Evolutionary conservation across 1,284 basidiomycete genomes (phyloP).

Genomic region (Austropuccinia psidii): DNA sequence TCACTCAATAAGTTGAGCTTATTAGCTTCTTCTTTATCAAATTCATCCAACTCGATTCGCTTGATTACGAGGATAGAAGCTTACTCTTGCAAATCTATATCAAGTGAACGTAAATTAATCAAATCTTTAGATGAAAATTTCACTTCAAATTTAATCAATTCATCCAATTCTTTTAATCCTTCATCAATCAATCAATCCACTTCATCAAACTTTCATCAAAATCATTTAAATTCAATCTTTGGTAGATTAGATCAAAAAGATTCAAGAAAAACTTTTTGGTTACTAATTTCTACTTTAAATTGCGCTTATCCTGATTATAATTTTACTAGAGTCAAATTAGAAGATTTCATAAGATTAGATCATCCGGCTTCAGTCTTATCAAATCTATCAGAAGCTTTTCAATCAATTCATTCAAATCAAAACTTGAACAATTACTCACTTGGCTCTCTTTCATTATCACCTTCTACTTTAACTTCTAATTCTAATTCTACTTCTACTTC

Average conservation of each 20-base stretch:
- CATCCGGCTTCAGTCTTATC: conserved; percentile 65
- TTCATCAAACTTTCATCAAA: conserved; percentile 34
- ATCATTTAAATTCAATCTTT: conserved; percentile 44
- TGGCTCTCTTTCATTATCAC: conserved; percentile 34
- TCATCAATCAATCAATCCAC: conserved; percentile 54
- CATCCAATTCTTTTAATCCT: conserved; percentile 55
- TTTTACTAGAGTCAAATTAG: conserved; percentile 83
- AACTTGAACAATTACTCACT: conserved; percentile 37
- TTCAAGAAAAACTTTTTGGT: conserved; percentile 78
- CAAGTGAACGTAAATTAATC: conserved; percentile 93
- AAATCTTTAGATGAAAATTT: conserved; percentile 81
- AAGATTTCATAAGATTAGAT: conserved; percentile 70
- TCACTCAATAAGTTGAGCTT: neutral
- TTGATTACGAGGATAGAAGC: conserved; percentile 91
- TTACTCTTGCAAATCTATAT: conserved; percentile 95
- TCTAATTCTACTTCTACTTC: neutral
- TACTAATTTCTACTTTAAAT: conserved; percentile 93
- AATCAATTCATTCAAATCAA: conserved; percentile 14
- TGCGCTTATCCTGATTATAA: conserved; percentile 96
- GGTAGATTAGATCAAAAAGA: conserved; percentile 51
- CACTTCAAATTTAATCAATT: conserved; percentile 63
- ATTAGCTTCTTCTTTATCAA: conserved; percentile 16
- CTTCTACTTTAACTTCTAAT: conserved; percentile 25
- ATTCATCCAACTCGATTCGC: conserved; percentile 20
- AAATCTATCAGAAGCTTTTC: conserved; percentile 66